Conservation (phyloP, 2,329 filamentous ascomycete species). For the Paradendryphiella salina region DNA sequence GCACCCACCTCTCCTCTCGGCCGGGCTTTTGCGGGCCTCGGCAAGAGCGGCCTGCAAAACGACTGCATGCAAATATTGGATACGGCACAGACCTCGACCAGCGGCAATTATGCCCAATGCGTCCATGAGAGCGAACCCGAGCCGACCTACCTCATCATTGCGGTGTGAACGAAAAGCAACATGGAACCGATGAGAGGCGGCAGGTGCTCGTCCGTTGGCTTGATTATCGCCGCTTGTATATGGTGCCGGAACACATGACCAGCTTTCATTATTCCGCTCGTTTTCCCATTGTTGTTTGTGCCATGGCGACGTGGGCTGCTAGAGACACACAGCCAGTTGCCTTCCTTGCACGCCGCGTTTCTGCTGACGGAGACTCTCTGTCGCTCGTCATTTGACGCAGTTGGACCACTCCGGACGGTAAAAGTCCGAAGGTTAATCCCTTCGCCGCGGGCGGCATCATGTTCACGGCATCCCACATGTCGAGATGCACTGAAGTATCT, state of each 20-base stretch:
- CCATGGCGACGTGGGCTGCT: neutral
- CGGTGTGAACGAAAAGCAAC: constrained; percentile 29
- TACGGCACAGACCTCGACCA: constrained; percentile 37
- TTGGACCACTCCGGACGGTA: constrained; percentile 10
- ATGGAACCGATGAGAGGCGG: constrained; percentile 14
- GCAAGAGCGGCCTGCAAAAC: constrained; percentile 29
- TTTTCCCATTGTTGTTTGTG: neutral
- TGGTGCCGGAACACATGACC: no score
- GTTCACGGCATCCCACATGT: constrained; percentile 5
- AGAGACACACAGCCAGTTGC: neutral
- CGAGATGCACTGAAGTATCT: constrained; percentile 1
- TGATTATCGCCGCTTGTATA: neutral
- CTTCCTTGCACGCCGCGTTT: constrained; percentile 7
- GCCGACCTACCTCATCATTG: constrained; percentile 17
- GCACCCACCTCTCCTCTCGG: constrained; percentile 9
- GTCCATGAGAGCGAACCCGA: constrained; percentile 27
- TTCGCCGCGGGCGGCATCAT: constrained; percentile 10
- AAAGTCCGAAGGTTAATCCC: constrained; percentile 5
- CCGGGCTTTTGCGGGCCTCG: constrained; percentile 21
- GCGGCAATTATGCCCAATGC: constrained; percentile 37
- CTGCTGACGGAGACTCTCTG: constrained; percentile 10
- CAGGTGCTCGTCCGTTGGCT: neutral
- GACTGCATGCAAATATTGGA: constrained; percentile 43
- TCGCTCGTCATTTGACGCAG: constrained; percentile 23
- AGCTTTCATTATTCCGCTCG: neutral